Conservation (phyloP, 495 filamentous ascomycete species). For the Aspergillus funiculosus region DNA sequence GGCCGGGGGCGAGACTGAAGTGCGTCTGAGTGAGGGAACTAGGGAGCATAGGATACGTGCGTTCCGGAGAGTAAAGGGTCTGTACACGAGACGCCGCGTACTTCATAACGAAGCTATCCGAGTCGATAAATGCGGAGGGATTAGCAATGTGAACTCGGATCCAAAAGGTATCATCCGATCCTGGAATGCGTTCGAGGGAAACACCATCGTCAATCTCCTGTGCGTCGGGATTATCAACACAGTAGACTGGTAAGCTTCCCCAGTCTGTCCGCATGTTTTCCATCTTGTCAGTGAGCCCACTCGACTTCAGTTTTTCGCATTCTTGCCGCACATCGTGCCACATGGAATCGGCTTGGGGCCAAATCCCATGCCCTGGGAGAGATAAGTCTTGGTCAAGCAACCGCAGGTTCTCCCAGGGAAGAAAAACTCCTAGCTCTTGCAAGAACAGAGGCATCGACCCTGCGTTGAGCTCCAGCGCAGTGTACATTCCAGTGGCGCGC, state of each 20-base stretch:
- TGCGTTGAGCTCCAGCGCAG: constrained; percentile 47
- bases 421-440: constrained; percentile 77
- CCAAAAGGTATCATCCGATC: constrained; percentile 60
- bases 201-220: constrained; percentile 86
- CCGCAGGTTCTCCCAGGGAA: constrained; percentile 73
- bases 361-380: constrained; percentile 50
- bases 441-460: constrained; percentile 63
- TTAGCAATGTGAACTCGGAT: constrained; percentile 90
- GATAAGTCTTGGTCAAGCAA: constrained; percentile 57
- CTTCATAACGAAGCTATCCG: constrained; percentile 51
- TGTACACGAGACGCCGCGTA: constrained; percentile 59
- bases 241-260: constrained; percentile 66
- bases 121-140: constrained; percentile 72
- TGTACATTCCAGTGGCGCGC: constrained; percentile 65
- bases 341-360: constrained; percentile 28
- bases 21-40: constrained; percentile 45
- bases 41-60: constrained; percentile 70
- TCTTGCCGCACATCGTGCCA: constrained; percentile 27
- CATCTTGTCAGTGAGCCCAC: constrained; percentile 45
- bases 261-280: constrained; percentile 62
- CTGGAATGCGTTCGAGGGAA: constrained; percentile 62
- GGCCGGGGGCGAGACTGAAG: constrained; percentile 63
- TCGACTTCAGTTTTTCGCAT: constrained; percentile 23
- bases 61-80: constrained; percentile 71
- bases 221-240: constrained; percentile 68